Conservation (phyloP, 371 early-diverging fungal genomes). For the Basidiobolus heterosporus region DNA sequence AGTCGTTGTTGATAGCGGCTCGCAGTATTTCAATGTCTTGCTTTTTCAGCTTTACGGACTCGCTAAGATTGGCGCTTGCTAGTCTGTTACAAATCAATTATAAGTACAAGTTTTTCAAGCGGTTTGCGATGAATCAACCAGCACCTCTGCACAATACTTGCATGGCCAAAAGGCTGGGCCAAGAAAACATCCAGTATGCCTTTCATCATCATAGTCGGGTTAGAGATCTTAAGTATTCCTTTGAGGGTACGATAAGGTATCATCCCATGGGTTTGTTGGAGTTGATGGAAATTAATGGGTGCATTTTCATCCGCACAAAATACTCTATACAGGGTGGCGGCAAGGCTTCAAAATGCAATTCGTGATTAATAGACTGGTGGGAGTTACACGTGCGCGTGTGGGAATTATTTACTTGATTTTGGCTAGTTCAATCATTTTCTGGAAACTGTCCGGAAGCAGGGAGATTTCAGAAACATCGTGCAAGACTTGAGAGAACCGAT, state of each 20-base stretch:
- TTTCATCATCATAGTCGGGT: constrained; percentile 43
- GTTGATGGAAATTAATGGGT: constrained; percentile 25
- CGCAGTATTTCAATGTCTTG: no score
- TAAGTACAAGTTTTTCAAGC: no score
- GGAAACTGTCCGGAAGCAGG: constrained; percentile 27
- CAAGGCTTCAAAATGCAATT: constrained; percentile 19
- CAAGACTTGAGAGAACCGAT: constrained; percentile 18
- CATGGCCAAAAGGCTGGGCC: constrained; percentile 44
- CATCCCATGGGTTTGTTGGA: constrained; percentile 34
- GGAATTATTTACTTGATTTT: constrained; percentile 8
- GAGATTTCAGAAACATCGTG: constrained; percentile 19
- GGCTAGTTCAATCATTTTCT: constrained; percentile 40
- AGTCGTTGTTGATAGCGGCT: no score
- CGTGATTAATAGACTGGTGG: background rate
- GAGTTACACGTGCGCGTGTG: background rate
- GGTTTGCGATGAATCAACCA: constrained; percentile 11
- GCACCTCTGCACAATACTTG: constrained; percentile 41
- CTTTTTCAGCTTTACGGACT: no score
- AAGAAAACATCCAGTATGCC: constrained; percentile 40
- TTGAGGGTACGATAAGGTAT: constrained; percentile 43
- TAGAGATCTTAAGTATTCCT: constrained; percentile 33
- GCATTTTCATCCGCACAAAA: constrained; percentile 39
- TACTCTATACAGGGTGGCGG: constrained; percentile 36
- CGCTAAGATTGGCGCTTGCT: constrained; percentile 1
- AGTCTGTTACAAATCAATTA: background rate